Evolutionary conservation across 2,329 filamentous ascomycete species (phyloP).

Genomic region (Fusarium cyanostomum): DNA sequence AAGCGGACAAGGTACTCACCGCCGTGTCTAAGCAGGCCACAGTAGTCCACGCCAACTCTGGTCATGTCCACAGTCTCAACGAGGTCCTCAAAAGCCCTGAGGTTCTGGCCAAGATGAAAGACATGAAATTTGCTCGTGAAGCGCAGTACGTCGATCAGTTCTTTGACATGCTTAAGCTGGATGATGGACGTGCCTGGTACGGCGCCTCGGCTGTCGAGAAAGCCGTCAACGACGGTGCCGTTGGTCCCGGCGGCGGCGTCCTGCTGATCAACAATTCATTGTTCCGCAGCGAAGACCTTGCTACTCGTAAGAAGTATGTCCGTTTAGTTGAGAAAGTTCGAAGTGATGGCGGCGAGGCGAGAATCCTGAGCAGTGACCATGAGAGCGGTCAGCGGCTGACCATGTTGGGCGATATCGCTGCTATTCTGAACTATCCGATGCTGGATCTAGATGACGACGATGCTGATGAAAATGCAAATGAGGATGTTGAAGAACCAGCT

Average conservation of each 20-base stretch:
- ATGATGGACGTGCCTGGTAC: constrained; percentile 92
- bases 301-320: constrained; percentile 82
- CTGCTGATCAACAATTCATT: constrained; percentile 87
- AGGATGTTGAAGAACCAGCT: constrained; percentile 39
- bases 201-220: constrained; percentile 82
- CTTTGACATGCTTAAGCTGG: constrained; percentile 77
- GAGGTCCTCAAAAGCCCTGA: constrained; percentile 86
- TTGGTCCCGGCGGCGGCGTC: constrained; percentile 85
- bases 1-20: constrained; percentile 74
- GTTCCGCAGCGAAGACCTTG: constrained; percentile 84
- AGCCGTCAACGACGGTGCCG: constrained; percentile 86
- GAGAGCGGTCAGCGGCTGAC: constrained; percentile 90
- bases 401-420: constrained; percentile 86
- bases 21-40: constrained; percentile 69
- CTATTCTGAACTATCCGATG: constrained; percentile 89
- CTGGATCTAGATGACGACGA: constrained; percentile 80
- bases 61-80: constrained; percentile 86
- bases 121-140: constrained; percentile 89
- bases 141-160: constrained; percentile 87
- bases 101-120: constrained; percentile 78
- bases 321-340: constrained; percentile 87
- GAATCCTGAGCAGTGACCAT: constrained; percentile 91
- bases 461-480: constrained; percentile 50
- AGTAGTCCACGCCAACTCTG: constrained; percentile 85
- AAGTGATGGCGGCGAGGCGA: constrained; percentile 84